Evolutionary conservation across 148 eudicot species (phyloP).

Genomic region (Arbutus unedo): DNA sequence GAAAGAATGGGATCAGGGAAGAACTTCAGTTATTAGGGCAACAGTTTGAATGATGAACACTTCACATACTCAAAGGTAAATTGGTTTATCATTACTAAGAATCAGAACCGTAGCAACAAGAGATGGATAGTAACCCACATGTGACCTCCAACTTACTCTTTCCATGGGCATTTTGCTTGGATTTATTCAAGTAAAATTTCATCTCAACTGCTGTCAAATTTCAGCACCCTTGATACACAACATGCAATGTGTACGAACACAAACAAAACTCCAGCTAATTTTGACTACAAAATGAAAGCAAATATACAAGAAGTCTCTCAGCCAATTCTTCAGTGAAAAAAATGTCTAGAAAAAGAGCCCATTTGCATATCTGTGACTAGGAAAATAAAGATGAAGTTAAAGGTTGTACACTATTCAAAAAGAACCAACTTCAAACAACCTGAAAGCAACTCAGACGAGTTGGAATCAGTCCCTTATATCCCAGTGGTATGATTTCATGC

Average conservation of each 20-base stretch:
- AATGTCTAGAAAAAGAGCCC: background rate
- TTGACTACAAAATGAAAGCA: background rate
- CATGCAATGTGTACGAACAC: background rate
- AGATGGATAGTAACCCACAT: background rate
- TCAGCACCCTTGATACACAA: background rate
- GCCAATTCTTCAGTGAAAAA: background rate
- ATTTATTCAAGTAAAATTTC: background rate
- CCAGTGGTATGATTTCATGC: conserved; percentile 2
- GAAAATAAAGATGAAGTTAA: background rate
- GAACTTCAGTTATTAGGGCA: background rate
- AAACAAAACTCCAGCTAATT: background rate
- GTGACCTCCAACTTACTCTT: background rate
- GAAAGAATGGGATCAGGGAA: background rate
- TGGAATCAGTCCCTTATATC: background rate
- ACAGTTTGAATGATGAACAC: background rate
- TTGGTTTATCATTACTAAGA: background rate
- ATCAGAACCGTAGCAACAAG: background rate
- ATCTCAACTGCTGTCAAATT: background rate
- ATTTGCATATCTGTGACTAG: background rate
- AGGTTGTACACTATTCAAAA: background rate
- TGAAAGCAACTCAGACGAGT: background rate
- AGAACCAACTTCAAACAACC: conserved; percentile 8
- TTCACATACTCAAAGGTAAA: background rate
- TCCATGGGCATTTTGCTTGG: background rate
- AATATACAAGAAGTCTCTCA: background rate